These are phyloP conservation scores for Xylaria grammica DNA, from an alignment of 495 filamentous ascomycete species.

Conservation along the genomic window DNA sequence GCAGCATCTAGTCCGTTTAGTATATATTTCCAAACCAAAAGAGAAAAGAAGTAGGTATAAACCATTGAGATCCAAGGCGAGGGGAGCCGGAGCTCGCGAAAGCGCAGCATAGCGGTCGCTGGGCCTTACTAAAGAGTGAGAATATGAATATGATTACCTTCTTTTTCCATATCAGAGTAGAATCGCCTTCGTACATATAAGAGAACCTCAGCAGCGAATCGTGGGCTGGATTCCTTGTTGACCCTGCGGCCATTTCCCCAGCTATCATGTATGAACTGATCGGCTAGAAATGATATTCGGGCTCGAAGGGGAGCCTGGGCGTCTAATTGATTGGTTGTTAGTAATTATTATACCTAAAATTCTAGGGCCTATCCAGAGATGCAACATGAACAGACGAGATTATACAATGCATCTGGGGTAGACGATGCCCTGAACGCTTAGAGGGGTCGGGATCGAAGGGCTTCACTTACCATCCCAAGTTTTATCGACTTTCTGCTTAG, in stretches of 20 bases:
- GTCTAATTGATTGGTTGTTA: conserved; percentile 31
- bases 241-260: conserved; percentile 65
- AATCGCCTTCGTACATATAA: conserved; percentile 65
- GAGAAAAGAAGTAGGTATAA: background rate
- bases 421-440: no score
- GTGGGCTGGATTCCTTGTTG: conserved; percentile 61
- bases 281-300: conserved; percentile 63
- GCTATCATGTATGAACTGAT: conserved; percentile 63
- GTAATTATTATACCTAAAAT: background rate
- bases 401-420: background rate
- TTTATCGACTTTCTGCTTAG: conserved; percentile 64
- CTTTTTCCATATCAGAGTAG: conserved; percentile 58
- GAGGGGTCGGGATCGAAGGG: no score
- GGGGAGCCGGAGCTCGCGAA: background rate
- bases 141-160: conserved; percentile 7
- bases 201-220: conserved; percentile 71
- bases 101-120: background rate
- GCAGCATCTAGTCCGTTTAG: conserved; percentile 36
- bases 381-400: background rate
- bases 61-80: background rate
- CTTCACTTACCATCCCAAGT: conserved; percentile 59
- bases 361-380: background rate
- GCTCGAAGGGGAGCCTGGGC: conserved; percentile 66
- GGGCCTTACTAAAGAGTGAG: background rate
- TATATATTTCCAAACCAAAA: background rate